Evolutionary conservation across 2,329 filamentous ascomycete genomes (phyloP).

Genomic region (Colletotrichum spaethianum): DNA sequence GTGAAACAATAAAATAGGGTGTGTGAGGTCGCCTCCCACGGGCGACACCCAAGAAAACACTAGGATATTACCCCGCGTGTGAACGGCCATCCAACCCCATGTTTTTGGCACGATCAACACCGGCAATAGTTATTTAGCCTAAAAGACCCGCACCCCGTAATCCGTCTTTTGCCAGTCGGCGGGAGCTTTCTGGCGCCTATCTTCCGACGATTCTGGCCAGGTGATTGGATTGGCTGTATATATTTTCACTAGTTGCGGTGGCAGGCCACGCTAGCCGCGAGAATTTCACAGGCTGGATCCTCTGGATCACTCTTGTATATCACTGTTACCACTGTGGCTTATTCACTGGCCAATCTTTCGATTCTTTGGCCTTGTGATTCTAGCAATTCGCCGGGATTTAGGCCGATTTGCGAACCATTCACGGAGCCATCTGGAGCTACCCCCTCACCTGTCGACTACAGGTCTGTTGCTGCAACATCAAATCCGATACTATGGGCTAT

Average conservation of each 20-base stretch:
- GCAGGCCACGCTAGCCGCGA: not conserved
- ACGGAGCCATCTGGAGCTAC: too few species aligned
- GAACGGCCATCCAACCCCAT: constrained; percentile 5
- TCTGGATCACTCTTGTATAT: not conserved
- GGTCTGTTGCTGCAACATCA: not conserved
- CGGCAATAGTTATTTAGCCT: constrained; percentile 40
- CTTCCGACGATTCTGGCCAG: not conserved
- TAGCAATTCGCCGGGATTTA: constrained; percentile 1
- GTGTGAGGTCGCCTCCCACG: constrained; percentile 5
- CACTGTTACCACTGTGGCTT: not conserved
- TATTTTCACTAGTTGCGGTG: not conserved
- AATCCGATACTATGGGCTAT: not conserved
- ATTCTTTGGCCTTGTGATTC: too few species aligned
- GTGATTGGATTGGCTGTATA: constrained; percentile 2
- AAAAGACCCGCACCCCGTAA: not conserved
- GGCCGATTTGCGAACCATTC: not conserved
- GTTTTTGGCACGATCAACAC: constrained; percentile 9
- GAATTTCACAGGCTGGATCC: not conserved
- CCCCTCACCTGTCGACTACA: not conserved
- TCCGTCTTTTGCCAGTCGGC: constrained; percentile 28
- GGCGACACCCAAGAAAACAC: not conserved
- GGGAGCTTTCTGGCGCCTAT: constrained; percentile 3
- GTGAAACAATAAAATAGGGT: not conserved
- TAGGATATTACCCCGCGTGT: constrained; percentile 25
- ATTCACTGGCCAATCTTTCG: not conserved